Base-by-base conservation (phyloP, 345 rosid genomes). In the Citrus cavaleriei region DNA sequence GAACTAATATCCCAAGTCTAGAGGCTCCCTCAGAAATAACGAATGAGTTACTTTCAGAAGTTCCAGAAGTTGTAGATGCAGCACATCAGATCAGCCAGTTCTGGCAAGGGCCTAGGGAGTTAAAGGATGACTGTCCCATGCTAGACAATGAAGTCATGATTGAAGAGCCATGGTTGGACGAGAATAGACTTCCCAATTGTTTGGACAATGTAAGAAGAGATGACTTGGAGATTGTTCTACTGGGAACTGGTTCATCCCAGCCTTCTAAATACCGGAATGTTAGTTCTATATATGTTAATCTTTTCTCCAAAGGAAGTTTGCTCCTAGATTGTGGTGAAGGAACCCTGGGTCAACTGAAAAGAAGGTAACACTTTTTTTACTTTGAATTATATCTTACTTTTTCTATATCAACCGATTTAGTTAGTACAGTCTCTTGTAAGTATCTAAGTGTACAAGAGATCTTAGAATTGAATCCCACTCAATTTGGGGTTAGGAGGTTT, bases 181-280 rank as follows among this genome's bases (percentile, higher is more conserved):
- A 90, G 80, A 90, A 87, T 68, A 84, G 58, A 68, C 75, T 88
- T 68, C 97, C 97, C 32, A 83, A 74, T 78, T 92, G 98, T 89
- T 89, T 95, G 82, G 95, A 93, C 72, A 88, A 88, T 62, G 73
- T 89, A 70, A 88, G 90, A 79, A 88, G 95, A 79, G 96, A 93
- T 67, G 98, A 95, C 81, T 81, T 95, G 78, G 99, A 95, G 91
- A 90, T 95, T 75, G 95, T 92, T 57, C 91, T 95, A 84, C 78
- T 93, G 74, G 99, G 99, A 60, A 95, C 99, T 8, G 99, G 99
- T 65, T 95, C 99, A 8, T 93, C 97, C n/a, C 97, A 95, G 84
- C 99, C 99, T 79, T 95, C 99, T 46, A 95, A 95, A 84, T 93
- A 93, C 77, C 85, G 99, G 65, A 95, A 93, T 64, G 99, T 95